Base-by-base conservation (phyloP, 140 eudicot species). In the Oenanthe javanica region DNA sequence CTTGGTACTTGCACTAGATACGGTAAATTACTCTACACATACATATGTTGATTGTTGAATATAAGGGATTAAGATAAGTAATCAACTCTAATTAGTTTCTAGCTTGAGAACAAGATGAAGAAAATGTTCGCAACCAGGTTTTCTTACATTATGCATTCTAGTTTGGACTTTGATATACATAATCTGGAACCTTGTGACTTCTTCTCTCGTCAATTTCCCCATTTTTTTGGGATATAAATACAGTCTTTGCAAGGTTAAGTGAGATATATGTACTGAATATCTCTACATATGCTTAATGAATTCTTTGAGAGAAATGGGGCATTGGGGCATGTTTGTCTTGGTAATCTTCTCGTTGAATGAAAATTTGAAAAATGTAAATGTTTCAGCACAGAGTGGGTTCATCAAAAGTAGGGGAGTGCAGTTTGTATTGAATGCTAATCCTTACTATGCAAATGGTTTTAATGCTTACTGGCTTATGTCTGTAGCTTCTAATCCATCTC, bases 391-490 rank as follows among this genome's bases (percentile, higher is more conserved):
- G 25, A 82, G 86, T 74, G 91, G 76, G 38, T 92, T 89, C 76
- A 51, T 89, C 27, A 81, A 18, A 72, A 75, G 63, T 9, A 77
- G 67, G 48, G 90, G 94, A 64, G 78, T 76, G 74, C 91, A 85
- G 19, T 85, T 92, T 43, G 43, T 69, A 63, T 71, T 86, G 21
- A 88, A 89, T 72, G 97, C 89, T 19, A 70, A 79, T 70, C 89
- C 92, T n/a, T 21, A 83, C 27, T 89, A 89, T 54, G 88, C 83
- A 42, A 87, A 91, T 67, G 97, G 97, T 55, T 89, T 91, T 75
- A 91, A 91, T 81, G 91, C 97, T n/a, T 89, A 91, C 81, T 91
- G 97, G 97, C 79, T 91, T 36, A 89, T 92, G 97, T 81, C 72
- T 72, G 79, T 84, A 18, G 91, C 91, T 50, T 86, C 94, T 45